These are phyloP conservation scores for Macrotyloma uniflorum DNA, from an alignment of 306 rosid species.

Conservation along the genomic window DNA sequence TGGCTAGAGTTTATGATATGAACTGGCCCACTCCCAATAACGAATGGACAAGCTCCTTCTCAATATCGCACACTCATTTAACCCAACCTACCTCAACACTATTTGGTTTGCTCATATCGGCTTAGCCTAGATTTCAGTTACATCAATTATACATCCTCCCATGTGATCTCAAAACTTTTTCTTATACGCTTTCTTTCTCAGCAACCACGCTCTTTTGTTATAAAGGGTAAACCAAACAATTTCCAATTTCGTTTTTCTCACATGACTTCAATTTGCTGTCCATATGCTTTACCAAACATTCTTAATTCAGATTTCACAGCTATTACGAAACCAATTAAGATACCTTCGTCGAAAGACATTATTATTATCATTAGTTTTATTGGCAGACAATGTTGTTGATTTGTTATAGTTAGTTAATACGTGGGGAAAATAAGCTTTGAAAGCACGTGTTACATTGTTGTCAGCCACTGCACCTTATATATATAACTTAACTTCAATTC, in stretches of 20 bases:
- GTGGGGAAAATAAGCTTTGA: not conserved
- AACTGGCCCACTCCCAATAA: conserved; percentile 13
- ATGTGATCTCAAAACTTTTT: not conserved
- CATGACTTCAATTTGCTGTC: too few relatives aligned
- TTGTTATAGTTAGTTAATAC: not conserved
- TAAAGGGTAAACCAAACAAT: too few relatives aligned
- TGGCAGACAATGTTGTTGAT: too few relatives aligned
- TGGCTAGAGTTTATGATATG: not conserved
- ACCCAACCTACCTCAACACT: not conserved
- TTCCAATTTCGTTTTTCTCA: too few relatives aligned
- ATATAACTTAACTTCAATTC: too few relatives aligned
- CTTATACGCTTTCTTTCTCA: too few relatives aligned
- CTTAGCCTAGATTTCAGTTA: not conserved
- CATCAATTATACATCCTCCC: not conserved
- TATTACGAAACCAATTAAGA: not conserved
- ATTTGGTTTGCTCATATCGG: too few relatives aligned
- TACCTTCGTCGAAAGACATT: too few relatives aligned
- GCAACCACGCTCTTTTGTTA: too few relatives aligned
- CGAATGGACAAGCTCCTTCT: not conserved
- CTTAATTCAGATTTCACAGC: not conserved
- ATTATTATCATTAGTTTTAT: too few relatives aligned
- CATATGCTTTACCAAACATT: conserved; percentile 18
- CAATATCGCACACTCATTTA: not conserved
- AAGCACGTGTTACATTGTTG: not conserved
- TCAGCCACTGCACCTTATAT: too few relatives aligned